Evolutionary conservation across 2,329 filamentous ascomycete species (phyloP).

Genomic region (Colletotrichum tofieldiae): DNA sequence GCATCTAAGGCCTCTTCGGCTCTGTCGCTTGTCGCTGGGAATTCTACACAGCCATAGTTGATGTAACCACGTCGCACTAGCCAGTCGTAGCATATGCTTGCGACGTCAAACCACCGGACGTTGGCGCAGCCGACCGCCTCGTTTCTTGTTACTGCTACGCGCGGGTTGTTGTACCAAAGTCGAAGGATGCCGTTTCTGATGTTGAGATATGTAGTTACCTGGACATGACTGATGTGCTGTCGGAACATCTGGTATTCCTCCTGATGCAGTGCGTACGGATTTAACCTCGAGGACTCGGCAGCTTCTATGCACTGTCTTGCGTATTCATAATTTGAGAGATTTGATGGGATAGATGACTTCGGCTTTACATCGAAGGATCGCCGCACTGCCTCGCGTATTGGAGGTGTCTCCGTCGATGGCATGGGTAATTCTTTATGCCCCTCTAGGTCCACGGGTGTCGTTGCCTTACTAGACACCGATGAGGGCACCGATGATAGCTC

Average conservation of each 20-base stretch:
- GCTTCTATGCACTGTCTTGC: constrained; percentile 93
- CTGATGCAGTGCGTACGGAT: constrained; percentile 88
- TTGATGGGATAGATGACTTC: constrained; percentile 86
- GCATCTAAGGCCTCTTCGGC: constrained; percentile 59
- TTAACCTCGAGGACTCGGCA: constrained; percentile 89
- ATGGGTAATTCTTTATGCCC: constrained; percentile 44
- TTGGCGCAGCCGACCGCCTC: constrained; percentile 95
- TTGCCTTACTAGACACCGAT: constrained; percentile 74
- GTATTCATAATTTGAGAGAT: constrained; percentile 82
- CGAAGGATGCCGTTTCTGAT: constrained; percentile 95
- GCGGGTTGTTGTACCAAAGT: constrained; percentile 89
- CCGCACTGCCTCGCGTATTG: constrained; percentile 49
- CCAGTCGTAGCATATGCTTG: constrained; percentile 93
- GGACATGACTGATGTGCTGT: constrained; percentile 85
- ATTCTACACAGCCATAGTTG: constrained; percentile 92
- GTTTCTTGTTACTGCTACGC: constrained; percentile 84
- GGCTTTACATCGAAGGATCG: constrained; percentile 74
- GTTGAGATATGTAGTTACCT: constrained; percentile 96
- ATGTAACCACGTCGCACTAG: constrained; percentile 92
- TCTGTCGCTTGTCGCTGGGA: constrained; percentile 60
- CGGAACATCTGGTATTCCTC: constrained; percentile 88
- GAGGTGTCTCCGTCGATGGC: constrained; percentile 42
- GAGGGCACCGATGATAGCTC: constrained; percentile 70
- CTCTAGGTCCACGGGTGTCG: constrained; percentile 69
- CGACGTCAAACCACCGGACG: constrained; percentile 88